Conservation (phyloP, 345 rosid species). For the Punica granatum region DNA sequence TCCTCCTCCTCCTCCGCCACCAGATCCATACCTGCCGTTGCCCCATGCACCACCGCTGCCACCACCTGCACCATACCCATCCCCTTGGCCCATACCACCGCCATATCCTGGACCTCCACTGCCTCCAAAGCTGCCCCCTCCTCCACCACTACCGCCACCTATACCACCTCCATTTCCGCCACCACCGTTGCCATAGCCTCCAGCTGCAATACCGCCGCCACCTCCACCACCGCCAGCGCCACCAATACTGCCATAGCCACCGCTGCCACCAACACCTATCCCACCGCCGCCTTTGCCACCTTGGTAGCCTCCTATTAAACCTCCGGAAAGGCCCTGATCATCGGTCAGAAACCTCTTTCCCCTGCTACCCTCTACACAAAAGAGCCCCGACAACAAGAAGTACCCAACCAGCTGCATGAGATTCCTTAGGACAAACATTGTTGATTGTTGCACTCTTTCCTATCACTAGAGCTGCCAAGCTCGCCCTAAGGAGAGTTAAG, state of each 20-base stretch:
- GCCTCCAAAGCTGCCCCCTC: background rate
- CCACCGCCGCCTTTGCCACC: background rate
- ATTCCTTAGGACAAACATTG: background rate
- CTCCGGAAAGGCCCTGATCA: background rate
- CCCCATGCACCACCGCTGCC: background rate
- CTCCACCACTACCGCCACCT: conserved; percentile 8
- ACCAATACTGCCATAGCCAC: conserved; percentile 12
- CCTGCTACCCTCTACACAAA: conserved; percentile 8
- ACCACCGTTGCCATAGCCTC: background rate
- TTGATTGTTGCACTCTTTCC: background rate
- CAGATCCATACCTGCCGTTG: conserved; percentile 19
- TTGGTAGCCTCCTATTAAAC: background rate
- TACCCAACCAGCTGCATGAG: background rate
- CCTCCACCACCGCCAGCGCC: conserved; percentile 13
- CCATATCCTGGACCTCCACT: background rate
- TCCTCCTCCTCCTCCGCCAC: background rate
- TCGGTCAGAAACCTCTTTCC: conserved; percentile 12
- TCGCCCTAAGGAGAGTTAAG: background rate
- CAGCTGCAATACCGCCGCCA: conserved; percentile 14
- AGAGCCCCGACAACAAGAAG: background rate
- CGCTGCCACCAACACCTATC: background rate
- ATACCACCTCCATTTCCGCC: background rate
- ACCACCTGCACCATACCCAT: background rate
- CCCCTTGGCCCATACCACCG: background rate
- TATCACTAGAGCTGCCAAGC: background rate